phyloP scores from a whole-genome alignment of 73 alveolate species.

The Tetrahymena borealis region DNA sequence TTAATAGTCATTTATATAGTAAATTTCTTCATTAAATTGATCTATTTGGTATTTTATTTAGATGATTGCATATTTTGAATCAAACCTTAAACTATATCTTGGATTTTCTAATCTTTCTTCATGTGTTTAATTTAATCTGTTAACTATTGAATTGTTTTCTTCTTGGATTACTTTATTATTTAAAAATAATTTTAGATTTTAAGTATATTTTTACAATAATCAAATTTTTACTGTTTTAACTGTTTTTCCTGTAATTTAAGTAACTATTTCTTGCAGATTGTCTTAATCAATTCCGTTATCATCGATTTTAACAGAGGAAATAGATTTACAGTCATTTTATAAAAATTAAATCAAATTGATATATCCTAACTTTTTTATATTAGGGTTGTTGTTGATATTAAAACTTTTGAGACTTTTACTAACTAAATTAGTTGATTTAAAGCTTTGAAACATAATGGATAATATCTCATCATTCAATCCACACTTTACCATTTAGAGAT shows the following conservation, averaged over 20 bases:
- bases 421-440: neutral
- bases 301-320: neutral
- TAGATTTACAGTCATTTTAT: neutral
- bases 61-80: neutral
- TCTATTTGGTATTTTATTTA: neutral
- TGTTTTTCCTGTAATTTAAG: neutral
- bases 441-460: neutral
- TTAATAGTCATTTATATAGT: neutral
- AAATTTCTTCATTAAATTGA: neutral
- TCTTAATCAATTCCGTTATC: neutral
- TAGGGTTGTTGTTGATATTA: neutral
- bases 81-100: neutral
- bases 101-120: neutral
- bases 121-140: neutral
- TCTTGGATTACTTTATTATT: neutral
- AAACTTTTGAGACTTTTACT: neutral
- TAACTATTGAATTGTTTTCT: neutral
- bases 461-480: neutral
- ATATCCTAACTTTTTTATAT: neutral
- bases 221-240: neutral
- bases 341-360: neutral
- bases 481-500: neutral
- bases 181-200: neutral
- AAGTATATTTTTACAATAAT: neutral
- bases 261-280: neutral